Base-by-base conservation (phyloP, 2,329 filamentous ascomycete species). In the Lojkania enalia region DNA sequence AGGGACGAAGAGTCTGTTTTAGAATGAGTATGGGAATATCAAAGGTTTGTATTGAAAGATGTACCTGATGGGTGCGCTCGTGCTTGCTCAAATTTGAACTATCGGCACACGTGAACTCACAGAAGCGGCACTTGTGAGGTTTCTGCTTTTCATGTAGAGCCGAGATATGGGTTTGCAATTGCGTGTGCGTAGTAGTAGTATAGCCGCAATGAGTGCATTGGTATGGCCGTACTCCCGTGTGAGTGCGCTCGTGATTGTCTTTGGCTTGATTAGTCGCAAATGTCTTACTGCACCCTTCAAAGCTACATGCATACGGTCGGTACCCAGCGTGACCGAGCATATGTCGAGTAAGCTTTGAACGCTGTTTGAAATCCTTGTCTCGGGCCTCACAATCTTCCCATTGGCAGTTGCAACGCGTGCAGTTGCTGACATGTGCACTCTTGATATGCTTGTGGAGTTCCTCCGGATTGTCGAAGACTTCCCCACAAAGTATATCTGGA, bases 181-280 rank as follows among this genome's bases (percentile, higher is more conserved):
- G 67, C 3, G 68, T 71, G 25, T 68, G 65, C n/a, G 68, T 71
- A 0, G 68, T 70, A 1, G 67, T 69, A 1, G 60, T 67, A 36
- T 69, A 70, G 2, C 58, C 62, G 39, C 68, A 71, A 14, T 60
- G 55, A 23, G 66, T 58, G 38, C 68, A 71, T 5, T 61, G 56
- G 21, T 70, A 70, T 2, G 68, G 68, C 11, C 65, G 55, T 25
- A 65, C 61, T 13, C 67, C 67, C 0, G 65, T 69, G 36, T 71
- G 68, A 2, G 67, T 70, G 5, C 67, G 58, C 45, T 69, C 62
- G 33, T 71, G 68, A 30, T 71, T 71, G 30, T 70, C 66, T 39
- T 69, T 66, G n/a, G 66, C 66, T 53, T 71, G 68, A 32, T 69
- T 69, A 3, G 67, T 71, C 4, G 64, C 67, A 42, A 70, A 71